Evolutionary conservation across 2,329 filamentous ascomycete species (phyloP).

Genomic region (Paracoccidioides lutzii): DNA sequence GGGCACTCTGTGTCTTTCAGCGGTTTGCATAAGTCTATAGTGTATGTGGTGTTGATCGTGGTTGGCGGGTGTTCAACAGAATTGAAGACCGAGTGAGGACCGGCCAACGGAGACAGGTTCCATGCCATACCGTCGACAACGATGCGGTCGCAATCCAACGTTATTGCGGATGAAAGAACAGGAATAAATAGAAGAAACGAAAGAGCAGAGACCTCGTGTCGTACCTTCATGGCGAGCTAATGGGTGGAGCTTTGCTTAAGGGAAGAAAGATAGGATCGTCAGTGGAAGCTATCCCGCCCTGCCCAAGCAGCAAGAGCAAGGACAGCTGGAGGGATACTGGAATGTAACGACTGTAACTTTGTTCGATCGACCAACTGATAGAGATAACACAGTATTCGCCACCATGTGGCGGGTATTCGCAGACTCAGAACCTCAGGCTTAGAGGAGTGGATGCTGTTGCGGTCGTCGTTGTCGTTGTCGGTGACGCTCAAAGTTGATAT

Average conservation of each 20-base stretch:
- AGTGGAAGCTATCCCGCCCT: neutral
- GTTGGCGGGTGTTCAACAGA: constrained; percentile 13
- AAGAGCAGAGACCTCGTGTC: constrained; percentile 7
- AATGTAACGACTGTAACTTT: neutral
- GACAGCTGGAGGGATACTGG: neutral
- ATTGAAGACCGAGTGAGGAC: constrained; percentile 14
- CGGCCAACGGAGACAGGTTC: constrained; percentile 18
- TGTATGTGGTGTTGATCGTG: constrained; percentile 64
- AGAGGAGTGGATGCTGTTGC: no score
- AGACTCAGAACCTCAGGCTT: no score
- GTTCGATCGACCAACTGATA: neutral
- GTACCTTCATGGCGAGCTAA: constrained; percentile 5
- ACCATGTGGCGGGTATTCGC: no score
- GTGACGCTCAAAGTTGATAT: neutral
- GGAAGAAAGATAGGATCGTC: neutral
- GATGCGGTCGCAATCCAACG: constrained; percentile 18
- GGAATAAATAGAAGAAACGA: constrained; percentile 12
- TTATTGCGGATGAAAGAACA: constrained; percentile 9
- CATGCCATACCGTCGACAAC: constrained; percentile 18
- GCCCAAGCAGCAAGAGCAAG: neutral
- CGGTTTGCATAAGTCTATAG: constrained; percentile 60
- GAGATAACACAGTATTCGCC: no score
- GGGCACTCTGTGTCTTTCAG: constrained; percentile 39
- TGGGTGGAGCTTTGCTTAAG: neutral
- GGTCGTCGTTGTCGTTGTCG: no score